Evolutionary conservation across 306 rosid genomes (phyloP).

Genomic region (Lablab purpureus): DNA sequence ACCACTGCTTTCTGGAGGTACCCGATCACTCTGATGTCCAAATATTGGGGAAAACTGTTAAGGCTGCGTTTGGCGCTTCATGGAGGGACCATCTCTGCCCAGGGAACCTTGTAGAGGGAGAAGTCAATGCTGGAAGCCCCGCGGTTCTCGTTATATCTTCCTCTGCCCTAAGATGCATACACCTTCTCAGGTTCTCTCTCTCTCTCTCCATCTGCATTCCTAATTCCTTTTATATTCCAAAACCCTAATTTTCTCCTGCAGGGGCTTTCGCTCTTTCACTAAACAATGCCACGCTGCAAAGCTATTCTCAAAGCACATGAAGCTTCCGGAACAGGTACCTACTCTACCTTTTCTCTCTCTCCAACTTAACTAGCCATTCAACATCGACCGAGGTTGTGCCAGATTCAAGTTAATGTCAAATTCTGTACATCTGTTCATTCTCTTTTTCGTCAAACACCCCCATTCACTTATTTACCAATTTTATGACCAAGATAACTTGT

Average conservation of each 20-base stretch:
- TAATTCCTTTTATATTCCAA: not conserved
- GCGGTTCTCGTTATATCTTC: slow-evolving; percentile 66
- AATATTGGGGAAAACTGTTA: slow-evolving; percentile 55
- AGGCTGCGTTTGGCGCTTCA: slow-evolving; percentile 69
- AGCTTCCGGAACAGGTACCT: slow-evolving; percentile 80
- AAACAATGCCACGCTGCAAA: slow-evolving; percentile 74
- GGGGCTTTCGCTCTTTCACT: slow-evolving; percentile 78
- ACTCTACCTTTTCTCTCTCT: not conserved
- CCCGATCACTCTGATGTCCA: slow-evolving; percentile 53
- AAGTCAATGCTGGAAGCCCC: slow-evolving; percentile 71
- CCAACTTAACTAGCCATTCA: not conserved
- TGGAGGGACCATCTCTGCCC: slow-evolving; percentile 78
- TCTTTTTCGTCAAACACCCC: no score
- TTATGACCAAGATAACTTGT: no score
- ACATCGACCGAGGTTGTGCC: no score
- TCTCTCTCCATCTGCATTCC: no score
- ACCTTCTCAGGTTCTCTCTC: slow-evolving; percentile 62
- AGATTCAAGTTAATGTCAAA: no score
- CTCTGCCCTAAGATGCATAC: slow-evolving; percentile 80
- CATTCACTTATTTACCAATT: no score
- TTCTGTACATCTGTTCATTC: no score
- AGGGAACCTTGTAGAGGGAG: slow-evolving; percentile 46
- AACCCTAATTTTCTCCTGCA: slow-evolving; percentile 36
- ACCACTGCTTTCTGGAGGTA: slow-evolving; percentile 42
- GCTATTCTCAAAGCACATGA: slow-evolving; percentile 93